Conservation (phyloP, 345 rosid genomes). For the Alliaria petiolata region DNA sequence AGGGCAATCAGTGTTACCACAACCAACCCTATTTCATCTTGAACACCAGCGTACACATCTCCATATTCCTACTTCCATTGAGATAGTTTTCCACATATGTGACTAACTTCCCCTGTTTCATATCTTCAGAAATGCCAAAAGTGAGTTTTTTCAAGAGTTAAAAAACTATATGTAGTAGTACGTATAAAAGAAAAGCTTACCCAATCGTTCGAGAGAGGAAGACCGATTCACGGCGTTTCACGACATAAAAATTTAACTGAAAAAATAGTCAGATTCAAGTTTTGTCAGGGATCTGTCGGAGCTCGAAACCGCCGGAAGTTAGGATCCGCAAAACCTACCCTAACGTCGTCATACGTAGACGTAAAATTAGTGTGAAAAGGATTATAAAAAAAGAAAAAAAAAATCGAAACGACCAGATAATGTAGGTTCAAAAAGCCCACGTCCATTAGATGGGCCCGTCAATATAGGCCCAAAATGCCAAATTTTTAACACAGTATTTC, state of each 20-base stretch:
- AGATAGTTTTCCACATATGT: neutral
- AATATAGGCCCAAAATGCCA: neutral
- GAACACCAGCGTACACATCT: neutral
- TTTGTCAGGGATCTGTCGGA: too few species aligned
- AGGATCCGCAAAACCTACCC: neutral
- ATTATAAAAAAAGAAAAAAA: too few species aligned
- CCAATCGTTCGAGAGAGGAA: neutral
- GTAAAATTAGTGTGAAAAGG: too few species aligned
- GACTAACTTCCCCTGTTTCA: neutral
- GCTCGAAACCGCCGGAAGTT: neutral
- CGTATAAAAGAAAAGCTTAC: neutral
- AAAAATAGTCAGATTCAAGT: too few species aligned
- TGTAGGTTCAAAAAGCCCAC: neutral
- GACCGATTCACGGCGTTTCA: neutral
- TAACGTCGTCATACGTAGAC: too few species aligned
- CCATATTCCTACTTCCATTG: neutral
- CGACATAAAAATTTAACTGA: too few species aligned
- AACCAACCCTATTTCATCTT: neutral
- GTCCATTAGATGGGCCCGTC: neutral
- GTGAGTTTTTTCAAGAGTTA: neutral
- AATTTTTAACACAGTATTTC: neutral
- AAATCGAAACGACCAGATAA: neutral
- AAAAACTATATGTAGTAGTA: too few species aligned
- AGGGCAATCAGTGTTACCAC: neutral
- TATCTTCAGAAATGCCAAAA: neutral